phyloP scores from a whole-genome alignment of 129 eudicot genomes.

The Cynara cardunculus region DNA sequence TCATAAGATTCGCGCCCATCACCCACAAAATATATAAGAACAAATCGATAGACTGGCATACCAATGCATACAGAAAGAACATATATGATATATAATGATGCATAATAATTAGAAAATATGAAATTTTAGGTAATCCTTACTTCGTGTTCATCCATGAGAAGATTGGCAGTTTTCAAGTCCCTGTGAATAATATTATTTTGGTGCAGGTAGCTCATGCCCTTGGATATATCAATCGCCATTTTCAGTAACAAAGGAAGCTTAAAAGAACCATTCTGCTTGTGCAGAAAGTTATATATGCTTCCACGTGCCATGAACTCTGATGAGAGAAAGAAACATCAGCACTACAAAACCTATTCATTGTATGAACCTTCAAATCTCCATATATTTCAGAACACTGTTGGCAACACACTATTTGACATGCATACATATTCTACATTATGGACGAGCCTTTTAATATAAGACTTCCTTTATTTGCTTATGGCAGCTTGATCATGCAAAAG shows the following conservation, averaged over 20 bases:
- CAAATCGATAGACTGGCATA: background rate
- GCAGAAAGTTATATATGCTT: constrained; percentile 57
- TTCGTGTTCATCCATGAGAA: constrained; percentile 74
- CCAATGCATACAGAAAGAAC: background rate
- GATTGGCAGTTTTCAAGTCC: constrained; percentile 82
- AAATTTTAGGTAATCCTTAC: constrained; percentile 37
- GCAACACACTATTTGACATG: background rate
- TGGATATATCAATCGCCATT: constrained; percentile 72
- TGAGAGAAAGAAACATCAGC: constrained; percentile 15
- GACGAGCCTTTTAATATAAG: background rate
- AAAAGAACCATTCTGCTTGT: constrained; percentile 63
- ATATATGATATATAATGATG: background rate
- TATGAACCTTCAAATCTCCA: background rate
- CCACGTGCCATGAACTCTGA: constrained; percentile 84
- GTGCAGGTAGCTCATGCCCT: constrained; percentile 79
- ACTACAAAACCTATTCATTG: background rate
- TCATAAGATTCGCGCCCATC: background rate
- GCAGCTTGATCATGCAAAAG: background rate
- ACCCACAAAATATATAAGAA: background rate
- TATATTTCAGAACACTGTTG: background rate
- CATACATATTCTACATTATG: background rate
- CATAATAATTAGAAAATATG: background rate
- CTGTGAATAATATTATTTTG: constrained; percentile 73
- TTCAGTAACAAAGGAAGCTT: constrained; percentile 59
- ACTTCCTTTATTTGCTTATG: background rate